Base-by-base conservation (phyloP, 371 early-diverging fungal genomes). In the Rhizomucor miehei region DNA sequence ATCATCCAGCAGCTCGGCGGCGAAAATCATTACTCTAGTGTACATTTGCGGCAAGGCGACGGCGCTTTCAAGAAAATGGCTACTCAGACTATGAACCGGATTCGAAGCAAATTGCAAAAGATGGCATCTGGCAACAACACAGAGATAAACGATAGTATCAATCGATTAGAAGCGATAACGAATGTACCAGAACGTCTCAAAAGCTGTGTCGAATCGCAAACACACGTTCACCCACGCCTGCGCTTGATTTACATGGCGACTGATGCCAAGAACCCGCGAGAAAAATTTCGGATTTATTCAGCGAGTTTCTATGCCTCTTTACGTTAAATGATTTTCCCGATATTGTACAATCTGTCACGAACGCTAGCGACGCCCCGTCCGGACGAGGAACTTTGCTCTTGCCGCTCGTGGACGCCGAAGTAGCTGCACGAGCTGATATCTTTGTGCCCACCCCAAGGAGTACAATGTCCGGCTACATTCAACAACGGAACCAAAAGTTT, bases 321-420 rank as follows among this genome's bases (percentile, higher is more conserved):
- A 69, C 72, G 14, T 54, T 77, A 1, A 54, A 67, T 6, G 75
- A 77, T 41, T 74, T 77, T 34, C 48, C 49, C 0, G 64, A 65
- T 14, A 41, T 59, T 12, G 51, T 50, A 1, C 43, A 53, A 13
- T 11, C 37, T 20, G 17, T 50, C 9, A 37, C 17, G n/a, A n/a
- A 48, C 11, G 19, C 17, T 21, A 17, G 16, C 16, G 51, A 51
- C 23, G 24, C 38, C 10, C 38, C 23, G 19, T 23, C 16, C 35
- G 36, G 47, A 37, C 17, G 45, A 13, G 49, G 56, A 39, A 8
- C 39, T 3, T 51, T 43, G 14, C 36, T 59, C 14, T 23, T 75
- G 16, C 79, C 79, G 6, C 59, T 78, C 50, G 63, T 78, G 24
- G 79, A 78, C 44, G 79, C 73, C n/a, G 73, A 73, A 47, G 59